A percentile compares a stretch with the other conserved stretches of the same genome.
Evolutionary conservation across 2,329 filamentous ascomycete genomes (phyloP).

Genomic region (Diplodia scrobiculata): DNA sequence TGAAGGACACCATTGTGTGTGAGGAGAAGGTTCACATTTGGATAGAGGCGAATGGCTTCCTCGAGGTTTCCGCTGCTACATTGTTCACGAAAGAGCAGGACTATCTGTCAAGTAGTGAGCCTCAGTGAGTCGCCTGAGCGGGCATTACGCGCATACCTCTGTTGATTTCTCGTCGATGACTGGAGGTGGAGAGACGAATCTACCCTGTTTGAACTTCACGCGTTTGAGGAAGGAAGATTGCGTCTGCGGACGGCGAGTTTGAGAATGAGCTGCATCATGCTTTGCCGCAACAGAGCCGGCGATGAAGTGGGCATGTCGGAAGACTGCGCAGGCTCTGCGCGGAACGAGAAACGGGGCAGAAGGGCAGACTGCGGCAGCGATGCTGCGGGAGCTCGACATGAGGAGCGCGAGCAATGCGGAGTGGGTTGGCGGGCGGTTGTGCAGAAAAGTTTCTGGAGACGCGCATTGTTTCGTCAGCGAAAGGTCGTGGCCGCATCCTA

Average conservation of each 20-base stretch:
- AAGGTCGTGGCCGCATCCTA: not conserved
- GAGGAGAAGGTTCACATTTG: not conserved
- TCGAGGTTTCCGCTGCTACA: slow-evolving; percentile 1
- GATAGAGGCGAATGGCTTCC: slow-evolving; percentile 2
- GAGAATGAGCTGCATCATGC: slow-evolving; percentile 19
- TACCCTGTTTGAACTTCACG: not conserved
- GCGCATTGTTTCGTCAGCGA: slow-evolving; percentile 8
- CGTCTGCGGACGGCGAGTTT: slow-evolving; percentile 1
- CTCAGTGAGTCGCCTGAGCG: not conserved
- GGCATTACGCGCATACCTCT: not conserved
- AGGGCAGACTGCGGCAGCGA: slow-evolving; percentile 41
- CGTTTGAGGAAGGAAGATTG: slow-evolving; percentile 9
- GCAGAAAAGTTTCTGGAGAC: slow-evolving; percentile 18
- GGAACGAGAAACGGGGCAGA: slow-evolving; percentile 43
- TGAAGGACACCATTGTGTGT: slow-evolving; percentile 14
- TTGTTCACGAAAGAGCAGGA: slow-evolving; percentile 3
- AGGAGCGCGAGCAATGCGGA: not conserved
- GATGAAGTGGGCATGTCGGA: not conserved
- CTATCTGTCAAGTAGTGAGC: not conserved
- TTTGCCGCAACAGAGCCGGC: slow-evolving; percentile 4
- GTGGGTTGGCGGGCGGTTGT: not conserved
- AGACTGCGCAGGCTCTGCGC: slow-evolving; percentile 7
- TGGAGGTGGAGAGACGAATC: not conserved
- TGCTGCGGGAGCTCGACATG: slow-evolving; percentile 21
- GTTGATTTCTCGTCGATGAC: not conserved